Conservation (phyloP, 768 basidiomycete genomes). For the Clitopilus passeckerianus region DNA sequence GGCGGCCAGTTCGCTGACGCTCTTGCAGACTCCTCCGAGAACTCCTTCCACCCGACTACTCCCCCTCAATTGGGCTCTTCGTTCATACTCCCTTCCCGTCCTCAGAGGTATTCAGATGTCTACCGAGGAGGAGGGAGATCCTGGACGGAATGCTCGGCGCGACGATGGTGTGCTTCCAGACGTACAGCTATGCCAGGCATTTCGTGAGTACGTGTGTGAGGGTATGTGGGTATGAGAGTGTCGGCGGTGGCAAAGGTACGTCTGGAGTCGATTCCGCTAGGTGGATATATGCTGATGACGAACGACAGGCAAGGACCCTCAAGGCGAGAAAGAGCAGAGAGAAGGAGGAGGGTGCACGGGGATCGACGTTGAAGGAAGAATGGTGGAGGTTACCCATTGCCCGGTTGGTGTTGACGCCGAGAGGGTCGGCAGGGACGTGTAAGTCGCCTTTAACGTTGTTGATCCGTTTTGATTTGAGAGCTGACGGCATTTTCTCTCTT, state of each 20-base stretch:
- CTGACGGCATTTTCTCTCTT: background rate
- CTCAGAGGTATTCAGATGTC: constrained; percentile 91
- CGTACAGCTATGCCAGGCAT: constrained; percentile 93
- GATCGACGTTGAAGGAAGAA: constrained; percentile 86
- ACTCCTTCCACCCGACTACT: constrained; percentile 61
- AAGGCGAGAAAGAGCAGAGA: background rate
- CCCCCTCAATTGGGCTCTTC: constrained; percentile 80
- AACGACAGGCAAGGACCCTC: background rate
- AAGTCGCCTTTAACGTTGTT: constrained; percentile 17
- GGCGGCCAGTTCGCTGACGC: background rate
- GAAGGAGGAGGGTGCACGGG: background rate
- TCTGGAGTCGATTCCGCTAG: background rate
- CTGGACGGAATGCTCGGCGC: constrained; percentile 98
- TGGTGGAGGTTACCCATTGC: constrained; percentile 81
- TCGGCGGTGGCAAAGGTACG: constrained; percentile 29
- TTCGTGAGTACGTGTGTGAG: constrained; percentile 94
- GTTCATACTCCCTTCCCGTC: constrained; percentile 98
- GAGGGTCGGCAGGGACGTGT: constrained; percentile 80
- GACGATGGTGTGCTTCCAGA: constrained; percentile 96
- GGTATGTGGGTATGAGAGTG: constrained; percentile 92
- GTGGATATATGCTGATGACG: background rate
- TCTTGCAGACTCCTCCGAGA: constrained; percentile 63
- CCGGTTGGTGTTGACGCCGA: constrained; percentile 96
- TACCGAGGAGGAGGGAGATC: constrained; percentile 90
- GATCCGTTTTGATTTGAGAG: background rate